These are phyloP conservation scores for Fragaria vesca DNA, from an alignment of 306 rosid species.

Conservation along the genomic window DNA sequence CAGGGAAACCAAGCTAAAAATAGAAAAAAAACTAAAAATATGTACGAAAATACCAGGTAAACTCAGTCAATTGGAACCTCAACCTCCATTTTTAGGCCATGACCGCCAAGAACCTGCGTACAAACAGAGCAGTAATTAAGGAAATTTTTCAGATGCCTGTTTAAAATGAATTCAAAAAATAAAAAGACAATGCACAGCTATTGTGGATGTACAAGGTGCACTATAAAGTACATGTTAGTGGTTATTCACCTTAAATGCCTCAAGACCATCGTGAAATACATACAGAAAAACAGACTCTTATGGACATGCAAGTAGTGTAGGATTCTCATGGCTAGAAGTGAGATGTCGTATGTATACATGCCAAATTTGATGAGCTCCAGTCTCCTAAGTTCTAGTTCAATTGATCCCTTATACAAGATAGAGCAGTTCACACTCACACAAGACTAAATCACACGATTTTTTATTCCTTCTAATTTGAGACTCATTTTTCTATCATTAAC, in stretches of 20 bases:
- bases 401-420: not conserved
- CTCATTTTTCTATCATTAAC: not conserved
- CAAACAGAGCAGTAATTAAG: not conserved
- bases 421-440: not conserved
- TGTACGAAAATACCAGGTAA: not conserved
- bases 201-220: not conserved
- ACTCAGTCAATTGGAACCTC: conserved; percentile 72
- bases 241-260: not conserved
- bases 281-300: not conserved
- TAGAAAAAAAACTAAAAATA: not conserved
- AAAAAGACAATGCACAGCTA: not conserved
- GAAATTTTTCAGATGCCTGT: conserved; percentile 7
- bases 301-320: not conserved
- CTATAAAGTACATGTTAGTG: not conserved
- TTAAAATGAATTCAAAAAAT: not conserved
- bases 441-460: not conserved
- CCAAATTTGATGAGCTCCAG: not conserved
- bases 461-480: not conserved
- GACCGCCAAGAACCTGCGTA: conserved; percentile 65
- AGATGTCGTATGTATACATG: not conserved
- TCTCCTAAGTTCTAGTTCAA: not conserved
- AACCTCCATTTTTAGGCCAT: conserved; percentile 70
- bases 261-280: not conserved
- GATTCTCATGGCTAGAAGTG: not conserved
- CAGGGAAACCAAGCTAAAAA: not conserved